Evolutionary conservation across 2,329 filamentous ascomycete genomes (phyloP), one percentile per base, ranked within the genome.

Genomic region (Talaromyces sp.): DNA sequence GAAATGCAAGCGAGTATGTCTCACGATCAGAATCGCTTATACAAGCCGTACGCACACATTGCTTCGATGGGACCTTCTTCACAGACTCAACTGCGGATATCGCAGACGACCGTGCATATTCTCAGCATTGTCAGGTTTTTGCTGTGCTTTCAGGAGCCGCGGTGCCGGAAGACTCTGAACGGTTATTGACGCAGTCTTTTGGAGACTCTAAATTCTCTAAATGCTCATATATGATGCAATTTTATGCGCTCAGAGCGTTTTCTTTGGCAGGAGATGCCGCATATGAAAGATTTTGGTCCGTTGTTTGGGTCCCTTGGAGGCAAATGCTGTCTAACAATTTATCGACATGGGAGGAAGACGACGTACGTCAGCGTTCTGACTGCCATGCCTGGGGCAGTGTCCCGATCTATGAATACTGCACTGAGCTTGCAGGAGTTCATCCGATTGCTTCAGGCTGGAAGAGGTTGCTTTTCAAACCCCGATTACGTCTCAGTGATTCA

Each of bases 321-420:
- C 21, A 48, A 7, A 48, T 48, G 44, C 3, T 48, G 12, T 7
- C 21, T 14, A 48, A 75, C 60, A 75, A 77, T 58, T 60, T 80
- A 9, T 71, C 76, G 0, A 80, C 77, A 2, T 79, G 77, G 77
- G 74, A 75, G 48, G 77, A 80, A 60, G 77, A 80, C 57, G 72
- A 76, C 61, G 77, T 80, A 5, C 67, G 73, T 2, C 76, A 78
- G 63, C 71, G 77, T 4, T 79, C 76, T 1, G 78, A 80, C 65
- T 80, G 78, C 57, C 77, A 80, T 68, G 77, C 77, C 1, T 80
- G 76, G 78, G 75, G 77, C 1, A 76, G 75, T 61, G 75, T 77
- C 16, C 77, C 77, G 0, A 68, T 80, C 3, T 79, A 79, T 58
- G 77, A 79, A 62, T 79, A 72, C 42, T 75, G 71, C 35, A 73